These are phyloP conservation scores for Aquilaria yunnanensis DNA, from an alignment of 345 rosid genomes.

Conservation along the genomic window DNA sequence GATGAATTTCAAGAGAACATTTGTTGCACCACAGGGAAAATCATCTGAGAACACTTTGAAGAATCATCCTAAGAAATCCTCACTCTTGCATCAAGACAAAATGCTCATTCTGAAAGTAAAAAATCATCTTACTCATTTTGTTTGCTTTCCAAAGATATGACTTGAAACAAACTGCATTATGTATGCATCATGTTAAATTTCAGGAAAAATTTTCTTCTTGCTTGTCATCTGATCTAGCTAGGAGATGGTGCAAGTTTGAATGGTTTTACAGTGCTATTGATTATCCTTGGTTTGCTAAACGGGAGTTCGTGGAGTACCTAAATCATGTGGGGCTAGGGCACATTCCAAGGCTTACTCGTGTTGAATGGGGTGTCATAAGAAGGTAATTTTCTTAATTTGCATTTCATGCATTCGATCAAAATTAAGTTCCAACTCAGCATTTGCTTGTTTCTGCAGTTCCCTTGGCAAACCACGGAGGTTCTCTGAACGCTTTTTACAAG, in stretches of 20 bases:
- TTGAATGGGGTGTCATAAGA: slow-evolving; percentile 98
- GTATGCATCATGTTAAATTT: slow-evolving; percentile 20
- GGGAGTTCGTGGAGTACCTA: slow-evolving; percentile 90
- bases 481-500: slow-evolving; percentile 70
- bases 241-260: slow-evolving; percentile 87
- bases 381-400: slow-evolving; percentile 36
- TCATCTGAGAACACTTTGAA: slow-evolving; percentile 34
- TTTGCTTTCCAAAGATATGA: not conserved
- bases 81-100: slow-evolving; percentile 30
- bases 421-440: slow-evolving; percentile 10
- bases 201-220: slow-evolving; percentile 70
- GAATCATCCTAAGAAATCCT: slow-evolving; percentile 32
- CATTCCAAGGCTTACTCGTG: slow-evolving; percentile 86
- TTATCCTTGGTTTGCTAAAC: slow-evolving; percentile 96
- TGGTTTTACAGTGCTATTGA: slow-evolving; percentile 98
- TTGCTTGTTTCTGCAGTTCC: slow-evolving; percentile 53
- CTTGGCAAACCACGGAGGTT: slow-evolving; percentile 98
- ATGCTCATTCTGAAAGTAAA: slow-evolving; percentile 33
- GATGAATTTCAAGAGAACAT: slow-evolving; percentile 40
- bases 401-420: slow-evolving; percentile 3
- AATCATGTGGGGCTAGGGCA: slow-evolving; percentile 95
- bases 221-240: slow-evolving; percentile 54
- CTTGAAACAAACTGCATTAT: not conserved
- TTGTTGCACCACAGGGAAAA: slow-evolving; percentile 27
- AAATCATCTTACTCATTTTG: slow-evolving; percentile 3